These are phyloP conservation scores for Dioscorea alata DNA, from an alignment of 106 monocot genomes.

Conservation along the genomic window DNA sequence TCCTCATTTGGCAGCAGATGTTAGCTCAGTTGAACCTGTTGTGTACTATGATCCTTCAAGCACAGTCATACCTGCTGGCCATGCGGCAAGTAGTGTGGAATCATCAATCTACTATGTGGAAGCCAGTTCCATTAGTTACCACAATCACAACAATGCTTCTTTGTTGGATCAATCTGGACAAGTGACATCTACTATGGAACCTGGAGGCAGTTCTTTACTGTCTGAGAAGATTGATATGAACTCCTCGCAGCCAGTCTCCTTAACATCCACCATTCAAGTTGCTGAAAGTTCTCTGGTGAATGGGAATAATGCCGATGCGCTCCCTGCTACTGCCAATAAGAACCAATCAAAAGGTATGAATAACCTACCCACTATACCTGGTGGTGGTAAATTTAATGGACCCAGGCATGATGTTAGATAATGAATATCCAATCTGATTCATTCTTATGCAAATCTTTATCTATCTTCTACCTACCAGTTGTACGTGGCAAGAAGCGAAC, in stretches of 20 bases:
- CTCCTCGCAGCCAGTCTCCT: slow-evolving; percentile 3
- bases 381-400: background rate
- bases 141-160: slow-evolving; percentile 2
- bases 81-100: slow-evolving; percentile 18
- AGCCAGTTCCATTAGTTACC: slow-evolving; percentile 29
- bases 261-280: slow-evolving; percentile 8
- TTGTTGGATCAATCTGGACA: slow-evolving; percentile 13
- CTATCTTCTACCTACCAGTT: slow-evolving; percentile 32
- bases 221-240: slow-evolving; percentile 12
- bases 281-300: slow-evolving; percentile 14
- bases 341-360: slow-evolving; percentile 55
- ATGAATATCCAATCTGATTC: no score
- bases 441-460: background rate
- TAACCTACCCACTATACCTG: background rate
- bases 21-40: slow-evolving; percentile 18
- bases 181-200: slow-evolving; percentile 2
- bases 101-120: slow-evolving; percentile 34
- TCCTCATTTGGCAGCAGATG: slow-evolving; percentile 19
- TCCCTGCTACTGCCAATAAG: slow-evolving; percentile 23
- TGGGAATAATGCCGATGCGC: slow-evolving; percentile 12
- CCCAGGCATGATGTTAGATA: no score
- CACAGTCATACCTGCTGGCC: slow-evolving; percentile 19
- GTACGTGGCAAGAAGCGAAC: slow-evolving; percentile 65
- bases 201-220: slow-evolving; percentile 14
- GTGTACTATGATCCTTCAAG: slow-evolving; percentile 39